Percentiles rank a stretch among this genome's conserved stretches.
These are phyloP conservation scores for Mortierella antarctica DNA, from an alignment of 192 early-diverging fungal genomes.

Conservation along the genomic window DNA sequence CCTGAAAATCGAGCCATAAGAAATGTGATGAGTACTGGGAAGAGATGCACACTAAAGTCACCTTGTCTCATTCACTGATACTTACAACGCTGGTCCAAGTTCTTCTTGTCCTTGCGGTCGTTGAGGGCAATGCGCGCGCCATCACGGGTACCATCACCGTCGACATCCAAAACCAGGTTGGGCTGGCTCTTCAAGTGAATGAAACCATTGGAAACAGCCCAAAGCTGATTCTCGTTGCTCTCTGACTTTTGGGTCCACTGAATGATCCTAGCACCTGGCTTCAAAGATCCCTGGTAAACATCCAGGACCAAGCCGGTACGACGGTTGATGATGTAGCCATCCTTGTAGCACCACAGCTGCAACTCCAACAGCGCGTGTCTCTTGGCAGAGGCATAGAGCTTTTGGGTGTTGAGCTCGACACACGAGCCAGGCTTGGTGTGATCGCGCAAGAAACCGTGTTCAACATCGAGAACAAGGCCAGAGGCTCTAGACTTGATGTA, in stretches of 20 bases:
- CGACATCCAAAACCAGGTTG: slow-evolving; percentile 43
- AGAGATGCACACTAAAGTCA: not conserved
- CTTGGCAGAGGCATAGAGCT: slow-evolving; percentile 28
- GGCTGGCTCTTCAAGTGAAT: slow-evolving; percentile 38
- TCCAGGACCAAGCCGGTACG: slow-evolving; percentile 47
- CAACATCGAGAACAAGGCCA: slow-evolving; percentile 35
- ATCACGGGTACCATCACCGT: slow-evolving; percentile 51
- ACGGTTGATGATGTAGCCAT: slow-evolving; percentile 51
- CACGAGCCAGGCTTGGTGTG: slow-evolving; percentile 46
- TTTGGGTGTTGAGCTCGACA: slow-evolving; percentile 45
- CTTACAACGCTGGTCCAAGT: slow-evolving; percentile 47
- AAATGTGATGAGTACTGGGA: not conserved
- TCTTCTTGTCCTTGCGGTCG: slow-evolving; percentile 53
- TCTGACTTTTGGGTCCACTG: slow-evolving; percentile 43
- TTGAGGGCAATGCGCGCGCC: slow-evolving; percentile 36
- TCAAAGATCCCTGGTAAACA: slow-evolving; percentile 10
- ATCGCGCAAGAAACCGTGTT: slow-evolving; percentile 48
- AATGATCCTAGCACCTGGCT: slow-evolving; percentile 21
- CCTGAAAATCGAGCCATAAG: not conserved
- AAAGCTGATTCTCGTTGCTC: slow-evolving; percentile 39
- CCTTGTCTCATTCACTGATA: not conserved
- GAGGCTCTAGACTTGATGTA: slow-evolving; percentile 54
- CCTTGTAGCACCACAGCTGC: slow-evolving; percentile 47
- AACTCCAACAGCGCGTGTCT: slow-evolving; percentile 44
- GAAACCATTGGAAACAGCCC: slow-evolving; percentile 34